Conservation (phyloP, 306 rosid genomes). For the Lotus japonicus region DNA sequence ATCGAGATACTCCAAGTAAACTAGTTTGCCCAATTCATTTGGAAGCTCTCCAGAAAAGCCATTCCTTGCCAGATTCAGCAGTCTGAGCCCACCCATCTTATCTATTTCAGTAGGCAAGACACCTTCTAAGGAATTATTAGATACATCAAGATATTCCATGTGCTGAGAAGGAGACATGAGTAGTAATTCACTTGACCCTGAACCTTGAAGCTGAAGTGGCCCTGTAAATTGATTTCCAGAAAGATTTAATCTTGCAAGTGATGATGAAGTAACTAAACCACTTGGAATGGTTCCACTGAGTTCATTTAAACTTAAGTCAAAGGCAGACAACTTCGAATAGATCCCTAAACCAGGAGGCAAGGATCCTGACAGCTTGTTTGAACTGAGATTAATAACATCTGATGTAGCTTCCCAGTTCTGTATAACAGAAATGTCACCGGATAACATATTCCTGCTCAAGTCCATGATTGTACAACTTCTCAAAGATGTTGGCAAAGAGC, state of each 20-base stretch:
- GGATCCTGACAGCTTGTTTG: slow-evolving; percentile 69
- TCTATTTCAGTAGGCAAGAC: slow-evolving; percentile 68
- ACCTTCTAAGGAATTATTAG: slow-evolving; percentile 63
- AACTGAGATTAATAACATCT: slow-evolving; percentile 77
- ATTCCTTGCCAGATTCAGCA: slow-evolving; percentile 76
- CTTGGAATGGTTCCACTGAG: slow-evolving; percentile 73
- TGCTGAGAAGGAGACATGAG: slow-evolving; percentile 47
- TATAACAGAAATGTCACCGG: slow-evolving; percentile 59
- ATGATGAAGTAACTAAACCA: slow-evolving; percentile 55
- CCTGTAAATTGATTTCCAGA: slow-evolving; percentile 75
- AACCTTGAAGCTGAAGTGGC: slow-evolving; percentile 58
- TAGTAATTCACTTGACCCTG: slow-evolving; percentile 67
- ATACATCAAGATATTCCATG: slow-evolving; percentile 71
- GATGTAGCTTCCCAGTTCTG: slow-evolving; percentile 62
- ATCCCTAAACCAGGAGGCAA: slow-evolving; percentile 58
- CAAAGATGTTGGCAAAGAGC: slow-evolving; percentile 51
- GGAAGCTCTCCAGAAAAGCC: slow-evolving; percentile 75
- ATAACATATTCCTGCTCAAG: slow-evolving; percentile 59
- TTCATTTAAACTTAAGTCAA: slow-evolving; percentile 79
- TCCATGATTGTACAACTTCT: slow-evolving; percentile 44
- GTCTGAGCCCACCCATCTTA: slow-evolving; percentile 64
- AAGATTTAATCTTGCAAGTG: slow-evolving; percentile 69
- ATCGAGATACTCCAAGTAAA: slow-evolving; percentile 66
- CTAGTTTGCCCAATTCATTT: slow-evolving; percentile 62
- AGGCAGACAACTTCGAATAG: slow-evolving; percentile 44